Conservation (phyloP, 257 asterid genomes). For the Orobanche coerulescens region DNA sequence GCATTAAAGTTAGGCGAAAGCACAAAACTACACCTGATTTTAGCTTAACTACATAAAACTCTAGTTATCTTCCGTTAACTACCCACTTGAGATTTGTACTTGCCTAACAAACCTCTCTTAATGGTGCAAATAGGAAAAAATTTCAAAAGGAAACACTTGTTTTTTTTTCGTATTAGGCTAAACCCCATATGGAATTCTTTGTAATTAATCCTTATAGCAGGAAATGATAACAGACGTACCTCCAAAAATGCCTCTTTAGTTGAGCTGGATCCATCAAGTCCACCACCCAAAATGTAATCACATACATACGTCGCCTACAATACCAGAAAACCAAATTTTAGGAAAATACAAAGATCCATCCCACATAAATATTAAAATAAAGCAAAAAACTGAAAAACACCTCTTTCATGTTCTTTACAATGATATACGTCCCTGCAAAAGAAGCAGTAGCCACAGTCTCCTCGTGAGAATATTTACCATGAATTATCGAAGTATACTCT, state of each 20-base stretch:
- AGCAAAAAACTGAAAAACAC: conserved; percentile 32
- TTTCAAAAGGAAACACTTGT: neutral
- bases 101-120: neutral
- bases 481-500: conserved; percentile 87
- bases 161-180: neutral
- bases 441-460: conserved; percentile 99
- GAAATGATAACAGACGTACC: conserved; percentile 36
- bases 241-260: conserved; percentile 89
- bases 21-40: neutral
- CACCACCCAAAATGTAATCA: conserved; percentile 87
- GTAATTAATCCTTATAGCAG: neutral
- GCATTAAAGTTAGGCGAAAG: neutral
- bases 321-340: neutral
- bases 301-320: conserved; percentile 90
- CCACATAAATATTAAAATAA: neutral
- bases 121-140: no score
- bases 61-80: neutral
- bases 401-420: conserved; percentile 92
- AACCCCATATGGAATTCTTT: neutral
- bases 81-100: neutral
- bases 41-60: neutral
- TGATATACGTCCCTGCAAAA: conserved; percentile 81
- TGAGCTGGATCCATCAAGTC: conserved; percentile 94
- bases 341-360: neutral
- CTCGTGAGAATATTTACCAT: conserved; percentile 87